Conservation (phyloP, 352 stramenopile genomes). For the Globisporangium cylindrosporum region DNA sequence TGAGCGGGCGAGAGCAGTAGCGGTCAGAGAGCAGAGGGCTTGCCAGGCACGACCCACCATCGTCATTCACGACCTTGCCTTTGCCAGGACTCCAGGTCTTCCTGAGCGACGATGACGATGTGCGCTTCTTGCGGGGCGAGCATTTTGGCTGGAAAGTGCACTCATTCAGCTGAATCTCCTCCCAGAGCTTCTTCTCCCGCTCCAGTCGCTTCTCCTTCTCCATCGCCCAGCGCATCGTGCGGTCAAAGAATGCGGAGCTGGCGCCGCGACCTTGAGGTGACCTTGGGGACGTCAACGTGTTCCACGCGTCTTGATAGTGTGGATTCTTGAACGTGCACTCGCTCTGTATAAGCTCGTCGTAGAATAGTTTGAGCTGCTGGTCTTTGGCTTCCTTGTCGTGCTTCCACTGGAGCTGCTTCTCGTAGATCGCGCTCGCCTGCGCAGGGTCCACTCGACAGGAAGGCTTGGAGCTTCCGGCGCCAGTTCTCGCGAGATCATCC, state of each 20-base stretch:
- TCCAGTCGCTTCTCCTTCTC: slow-evolving; percentile 33
- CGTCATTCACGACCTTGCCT: not conserved
- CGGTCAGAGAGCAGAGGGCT: not conserved
- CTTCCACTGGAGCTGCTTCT: slow-evolving; percentile 63
- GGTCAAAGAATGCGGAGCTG: slow-evolving; percentile 49
- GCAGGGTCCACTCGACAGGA: slow-evolving; percentile 18
- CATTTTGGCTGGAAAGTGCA: slow-evolving; percentile 55
- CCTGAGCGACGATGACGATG: not conserved
- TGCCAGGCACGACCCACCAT: not conserved
- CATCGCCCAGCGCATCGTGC: slow-evolving; percentile 41
- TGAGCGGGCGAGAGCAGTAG: not conserved
- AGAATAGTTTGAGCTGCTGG: slow-evolving; percentile 29
- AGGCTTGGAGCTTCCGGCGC: not conserved
- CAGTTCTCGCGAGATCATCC: not conserved
- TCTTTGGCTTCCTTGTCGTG: slow-evolving; percentile 35
- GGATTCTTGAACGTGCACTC: slow-evolving; percentile 68
- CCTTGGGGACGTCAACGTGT: slow-evolving; percentile 2
- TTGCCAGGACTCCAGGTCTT: slow-evolving; percentile 8
- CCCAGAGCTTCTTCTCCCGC: slow-evolving; percentile 32
- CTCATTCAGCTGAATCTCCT: slow-evolving; percentile 39
- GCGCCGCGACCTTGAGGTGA: slow-evolving; percentile 2
- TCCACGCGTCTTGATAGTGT: slow-evolving; percentile 41
- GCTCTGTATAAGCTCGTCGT: slow-evolving; percentile 30
- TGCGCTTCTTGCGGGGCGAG: slow-evolving; percentile 10
- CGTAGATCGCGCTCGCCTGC: slow-evolving; percentile 47